Percentiles rank a stretch among this genome's conserved stretches.
These are phyloP conservation scores for Corylus americana DNA, from an alignment of 306 rosid genomes.

Conservation along the genomic window DNA sequence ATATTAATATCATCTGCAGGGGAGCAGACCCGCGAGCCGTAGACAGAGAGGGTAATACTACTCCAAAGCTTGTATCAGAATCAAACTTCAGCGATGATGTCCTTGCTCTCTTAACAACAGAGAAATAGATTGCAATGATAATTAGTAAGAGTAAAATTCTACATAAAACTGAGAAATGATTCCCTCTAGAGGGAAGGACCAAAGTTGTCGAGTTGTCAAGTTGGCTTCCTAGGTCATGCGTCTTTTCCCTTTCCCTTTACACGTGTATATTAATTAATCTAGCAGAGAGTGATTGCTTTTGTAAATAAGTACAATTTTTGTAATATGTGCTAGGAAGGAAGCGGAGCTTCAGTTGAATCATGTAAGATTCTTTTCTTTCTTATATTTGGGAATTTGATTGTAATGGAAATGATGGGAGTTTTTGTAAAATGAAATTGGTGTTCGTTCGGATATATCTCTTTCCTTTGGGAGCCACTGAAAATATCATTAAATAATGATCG, in stretches of 20 bases:
- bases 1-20: slow-evolving; percentile 42
- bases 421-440: no score
- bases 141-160: slow-evolving; percentile 17
- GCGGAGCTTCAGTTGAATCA: neutral
- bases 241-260: no score
- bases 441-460: neutral
- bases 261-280: neutral
- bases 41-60: slow-evolving; percentile 61
- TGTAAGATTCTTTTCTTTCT: no score
- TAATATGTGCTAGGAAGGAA: neutral
- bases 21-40: slow-evolving; percentile 52
- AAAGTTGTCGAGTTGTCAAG: neutral
- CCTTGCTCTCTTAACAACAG: slow-evolving; percentile 37
- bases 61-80: slow-evolving; percentile 50
- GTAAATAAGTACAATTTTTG: neutral
- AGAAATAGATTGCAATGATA: slow-evolving; percentile 42
- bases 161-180: slow-evolving; percentile 6
- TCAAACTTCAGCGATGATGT: slow-evolving; percentile 42
- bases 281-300: neutral
- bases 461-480: neutral
- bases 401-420: no score
- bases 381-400: no score
- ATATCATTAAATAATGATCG: neutral
- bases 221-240: slow-evolving; percentile 28
- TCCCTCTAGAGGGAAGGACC: slow-evolving; percentile 20